These are phyloP conservation scores for Brassica napus DNA, from an alignment of 345 rosid genomes.

Conservation along the genomic window DNA sequence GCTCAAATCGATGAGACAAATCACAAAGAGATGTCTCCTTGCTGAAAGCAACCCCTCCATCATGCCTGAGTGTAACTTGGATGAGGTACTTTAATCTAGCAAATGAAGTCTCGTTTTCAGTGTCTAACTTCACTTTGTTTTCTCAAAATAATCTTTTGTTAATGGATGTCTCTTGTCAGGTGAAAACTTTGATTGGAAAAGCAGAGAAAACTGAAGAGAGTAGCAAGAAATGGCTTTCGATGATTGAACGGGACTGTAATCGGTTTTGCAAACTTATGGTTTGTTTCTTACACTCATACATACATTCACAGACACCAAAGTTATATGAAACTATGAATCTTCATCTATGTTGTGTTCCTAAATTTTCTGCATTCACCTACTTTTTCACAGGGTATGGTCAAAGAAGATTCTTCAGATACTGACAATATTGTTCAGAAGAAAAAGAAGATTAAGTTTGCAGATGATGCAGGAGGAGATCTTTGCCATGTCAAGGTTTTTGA, in stretches of 20 bases:
- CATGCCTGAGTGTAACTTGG: slow-evolving; percentile 42
- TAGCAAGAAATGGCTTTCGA: slow-evolving; percentile 63
- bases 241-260: slow-evolving; percentile 67
- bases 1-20: slow-evolving; percentile 61
- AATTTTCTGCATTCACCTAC: not conserved
- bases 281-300: slow-evolving; percentile 29
- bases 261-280: slow-evolving; percentile 95
- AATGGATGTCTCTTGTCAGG: slow-evolving; percentile 41
- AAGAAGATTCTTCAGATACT: slow-evolving; percentile 36
- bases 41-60: slow-evolving; percentile 41
- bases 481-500: slow-evolving; percentile 73
- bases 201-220: slow-evolving; percentile 65
- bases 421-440: slow-evolving; percentile 46
- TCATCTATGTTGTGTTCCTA: not conserved
- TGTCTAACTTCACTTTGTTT: not conserved
- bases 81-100: slow-evolving; percentile 54
- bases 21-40: slow-evolving; percentile 52
- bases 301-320: not conserved
- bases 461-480: slow-evolving; percentile 82
- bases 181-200: slow-evolving; percentile 49
- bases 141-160: not conserved
- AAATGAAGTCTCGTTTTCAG: not conserved
- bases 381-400: slow-evolving; percentile 53
- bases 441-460: slow-evolving; percentile 81
- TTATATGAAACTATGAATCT: not conserved